Evolutionary conservation across 345 rosid species (phyloP).

Genomic region (Acer saccharum): DNA sequence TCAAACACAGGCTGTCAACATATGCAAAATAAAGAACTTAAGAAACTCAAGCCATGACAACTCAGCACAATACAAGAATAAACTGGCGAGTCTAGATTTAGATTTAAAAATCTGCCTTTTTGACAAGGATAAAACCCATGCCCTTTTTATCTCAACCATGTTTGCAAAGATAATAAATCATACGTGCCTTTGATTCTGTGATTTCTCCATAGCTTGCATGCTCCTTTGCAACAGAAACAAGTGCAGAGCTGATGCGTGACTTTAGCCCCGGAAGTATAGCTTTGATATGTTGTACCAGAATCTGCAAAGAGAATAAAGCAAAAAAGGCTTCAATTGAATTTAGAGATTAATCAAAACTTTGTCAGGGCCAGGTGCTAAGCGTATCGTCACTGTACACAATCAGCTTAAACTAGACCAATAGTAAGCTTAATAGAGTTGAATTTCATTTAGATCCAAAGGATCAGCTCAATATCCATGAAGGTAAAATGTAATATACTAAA

Average conservation of each 20-base stretch:
- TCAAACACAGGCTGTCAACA: not conserved
- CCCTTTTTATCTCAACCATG: not conserved
- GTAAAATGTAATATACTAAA: not conserved
- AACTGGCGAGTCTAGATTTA: not conserved
- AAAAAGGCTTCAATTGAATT: constrained; percentile 4
- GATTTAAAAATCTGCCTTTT: not conserved
- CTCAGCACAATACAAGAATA: not conserved
- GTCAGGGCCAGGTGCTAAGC: not conserved
- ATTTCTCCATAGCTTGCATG: constrained; percentile 93
- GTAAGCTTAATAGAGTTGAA: not conserved
- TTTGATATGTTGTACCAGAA: constrained; percentile 87
- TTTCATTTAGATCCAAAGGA: not conserved
- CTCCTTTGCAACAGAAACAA: constrained; percentile 85
- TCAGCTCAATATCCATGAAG: not conserved
- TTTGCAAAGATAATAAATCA: constrained; percentile 7
- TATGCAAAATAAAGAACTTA: not conserved
- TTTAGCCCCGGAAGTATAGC: constrained; percentile 80
- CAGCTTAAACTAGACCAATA: not conserved
- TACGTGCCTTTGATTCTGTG: constrained; percentile 79
- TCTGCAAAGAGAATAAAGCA: constrained; percentile 42
- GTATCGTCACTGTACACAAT: constrained; percentile 1
- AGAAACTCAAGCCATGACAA: constrained; percentile 1
- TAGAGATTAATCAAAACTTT: not conserved
- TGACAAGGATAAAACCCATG: not conserved
- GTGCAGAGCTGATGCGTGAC: constrained; percentile 65